These are phyloP conservation scores for Cystobasidium ongulense DNA, from an alignment of 768 basidiomycete species.

Conservation along the genomic window DNA sequence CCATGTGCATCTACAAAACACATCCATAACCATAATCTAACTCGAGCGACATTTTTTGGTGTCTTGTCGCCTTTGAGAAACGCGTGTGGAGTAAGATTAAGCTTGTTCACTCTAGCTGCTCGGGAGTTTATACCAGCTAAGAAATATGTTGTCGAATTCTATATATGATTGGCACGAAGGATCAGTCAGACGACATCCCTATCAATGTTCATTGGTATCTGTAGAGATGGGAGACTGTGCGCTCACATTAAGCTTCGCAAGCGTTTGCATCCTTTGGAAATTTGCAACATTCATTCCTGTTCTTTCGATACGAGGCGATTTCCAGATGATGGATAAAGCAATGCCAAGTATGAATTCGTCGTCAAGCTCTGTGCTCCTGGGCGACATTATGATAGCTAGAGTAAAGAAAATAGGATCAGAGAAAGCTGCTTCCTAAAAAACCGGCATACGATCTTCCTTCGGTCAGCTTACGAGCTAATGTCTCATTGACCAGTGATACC, in stretches of 20 bases:
- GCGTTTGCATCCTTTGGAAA: slow-evolving; percentile 11
- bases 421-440: neutral
- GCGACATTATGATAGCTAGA: slow-evolving; percentile 29
- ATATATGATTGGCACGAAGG: neutral
- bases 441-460: too few relatives aligned
- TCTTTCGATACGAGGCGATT: slow-evolving; percentile 8
- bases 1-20: slow-evolving; percentile 32
- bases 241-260: slow-evolving; percentile 25
- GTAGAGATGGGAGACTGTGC: too few relatives aligned
- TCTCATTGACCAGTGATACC: slow-evolving; percentile 25
- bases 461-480: slow-evolving; percentile 16
- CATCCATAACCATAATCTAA: slow-evolving; percentile 25
- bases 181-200: neutral
- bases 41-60: neutral
- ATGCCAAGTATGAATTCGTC: slow-evolving; percentile 28
- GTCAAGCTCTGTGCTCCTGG: slow-evolving; percentile 11
- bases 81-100: neutral
- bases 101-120: slow-evolving; percentile 17
- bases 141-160: slow-evolving; percentile 30
- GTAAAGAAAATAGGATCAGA: neutral
- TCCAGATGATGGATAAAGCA: slow-evolving; percentile 27
- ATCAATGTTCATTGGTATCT: neutral
- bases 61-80: slow-evolving; percentile 18
- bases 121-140: slow-evolving; percentile 19
- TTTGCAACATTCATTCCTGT: neutral